These are phyloP conservation scores for Boletales sp. DNA, from an alignment of 768 basidiomycete species.

Conservation along the genomic window DNA sequence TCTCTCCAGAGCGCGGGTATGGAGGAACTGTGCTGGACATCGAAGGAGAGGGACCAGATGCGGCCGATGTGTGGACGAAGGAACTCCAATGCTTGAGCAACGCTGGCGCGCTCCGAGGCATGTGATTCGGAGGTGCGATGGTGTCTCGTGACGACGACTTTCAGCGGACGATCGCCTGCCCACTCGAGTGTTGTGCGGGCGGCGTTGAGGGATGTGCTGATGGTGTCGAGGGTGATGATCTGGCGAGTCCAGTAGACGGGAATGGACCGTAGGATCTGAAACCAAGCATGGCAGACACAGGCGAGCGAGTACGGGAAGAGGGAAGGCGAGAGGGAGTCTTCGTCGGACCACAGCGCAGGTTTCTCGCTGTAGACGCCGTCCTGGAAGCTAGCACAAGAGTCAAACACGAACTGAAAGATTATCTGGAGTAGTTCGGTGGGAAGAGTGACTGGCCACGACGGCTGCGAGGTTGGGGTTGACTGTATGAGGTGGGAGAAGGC, in stretches of 20 bases:
- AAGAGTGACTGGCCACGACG: neutral
- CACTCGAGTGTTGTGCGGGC: conserved; percentile 1
- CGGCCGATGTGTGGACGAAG: conserved; percentile 1
- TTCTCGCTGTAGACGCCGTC: neutral
- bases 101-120: neutral
- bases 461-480: no score
- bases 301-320: conserved; percentile 11
- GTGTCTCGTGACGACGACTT: conserved; percentile 7
- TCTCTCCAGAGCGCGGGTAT: conserved; percentile 9
- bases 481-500: conserved; percentile 5
- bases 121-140: neutral
- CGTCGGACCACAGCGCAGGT: neutral
- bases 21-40: neutral
- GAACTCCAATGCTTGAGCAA: neutral
- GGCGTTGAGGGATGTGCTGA: neutral
- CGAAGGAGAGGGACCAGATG: conserved; percentile 10
- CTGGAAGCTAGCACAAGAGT: neutral
- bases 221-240: conserved; percentile 3
- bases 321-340: conserved; percentile 3
- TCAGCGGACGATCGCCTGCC: conserved; percentile 1
- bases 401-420: conserved; percentile 9
- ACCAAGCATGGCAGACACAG: conserved; percentile 7
- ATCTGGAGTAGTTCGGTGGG: conserved; percentile 8
- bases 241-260: conserved; percentile 9
- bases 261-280: neutral